These are phyloP conservation scores for Harringtonia aguacate DNA, from an alignment of 2,329 filamentous ascomycete species.

Conservation along the genomic window DNA sequence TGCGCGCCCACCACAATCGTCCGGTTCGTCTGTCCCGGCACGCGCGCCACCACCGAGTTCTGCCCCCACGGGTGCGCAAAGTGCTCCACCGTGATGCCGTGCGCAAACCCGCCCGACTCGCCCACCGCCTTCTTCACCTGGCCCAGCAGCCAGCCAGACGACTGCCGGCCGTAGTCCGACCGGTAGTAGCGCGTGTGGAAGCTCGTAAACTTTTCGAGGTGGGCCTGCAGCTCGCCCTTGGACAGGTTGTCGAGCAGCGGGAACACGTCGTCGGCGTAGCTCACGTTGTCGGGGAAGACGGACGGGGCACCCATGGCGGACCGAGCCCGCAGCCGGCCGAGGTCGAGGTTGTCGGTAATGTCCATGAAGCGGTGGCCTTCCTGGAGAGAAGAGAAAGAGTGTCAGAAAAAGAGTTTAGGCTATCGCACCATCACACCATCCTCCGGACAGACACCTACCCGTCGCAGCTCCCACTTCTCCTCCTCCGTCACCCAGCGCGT, in stretches of 20 bases:
- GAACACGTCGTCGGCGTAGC: constrained; percentile 53
- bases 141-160: constrained; percentile 74
- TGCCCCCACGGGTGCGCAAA: constrained; percentile 85
- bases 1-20: constrained; percentile 86
- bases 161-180: constrained; percentile 68
- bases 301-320: constrained; percentile 59
- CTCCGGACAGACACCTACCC: constrained; percentile 51
- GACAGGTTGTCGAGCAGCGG: constrained; percentile 58
- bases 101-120: constrained; percentile 55
- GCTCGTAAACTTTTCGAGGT: constrained; percentile 67
- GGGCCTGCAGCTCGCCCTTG: constrained; percentile 64
- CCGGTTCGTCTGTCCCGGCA: constrained; percentile 74
- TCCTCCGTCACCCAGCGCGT: constrained; percentile 85
- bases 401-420: not conserved
- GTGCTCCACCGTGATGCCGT: constrained; percentile 57
- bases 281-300: constrained; percentile 23
- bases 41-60: constrained; percentile 80
- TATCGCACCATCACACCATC: not conserved
- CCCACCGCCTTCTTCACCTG: constrained; percentile 64
- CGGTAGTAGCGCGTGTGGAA: constrained; percentile 78
- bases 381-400: constrained; percentile 31
- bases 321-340: constrained; percentile 33
- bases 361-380: constrained; percentile 87
- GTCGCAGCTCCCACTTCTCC: constrained; percentile 83
- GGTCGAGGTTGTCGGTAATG: constrained; percentile 65